Evolutionary conservation across 2,329 filamentous ascomycete species (phyloP).

Genomic region (Fonsecaea erecta): DNA sequence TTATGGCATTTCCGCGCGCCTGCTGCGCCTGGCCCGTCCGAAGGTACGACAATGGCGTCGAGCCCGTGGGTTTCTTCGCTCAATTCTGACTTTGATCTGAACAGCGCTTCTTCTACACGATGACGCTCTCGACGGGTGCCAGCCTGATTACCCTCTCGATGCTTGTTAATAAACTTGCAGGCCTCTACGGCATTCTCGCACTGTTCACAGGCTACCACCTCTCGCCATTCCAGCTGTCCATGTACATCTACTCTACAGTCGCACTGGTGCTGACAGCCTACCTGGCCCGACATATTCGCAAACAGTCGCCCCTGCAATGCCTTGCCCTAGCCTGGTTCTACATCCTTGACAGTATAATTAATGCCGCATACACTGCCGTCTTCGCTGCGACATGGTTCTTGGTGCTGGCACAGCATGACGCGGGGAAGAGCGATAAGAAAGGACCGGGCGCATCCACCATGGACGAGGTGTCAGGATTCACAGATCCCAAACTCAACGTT

Average conservation of each 20-base stretch:
- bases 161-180: conserved; percentile 89
- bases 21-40: conserved; percentile 57
- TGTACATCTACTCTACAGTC: conserved; percentile 85
- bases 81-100: conserved; percentile 11
- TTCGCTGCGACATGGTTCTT: conserved; percentile 89
- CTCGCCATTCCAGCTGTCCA: conserved; percentile 80
- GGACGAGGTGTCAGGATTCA: conserved; percentile 68
- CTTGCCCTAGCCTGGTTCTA: conserved; percentile 85
- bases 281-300: conserved; percentile 79
- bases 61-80: not conserved
- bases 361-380: conserved; percentile 77
- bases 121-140: conserved; percentile 83
- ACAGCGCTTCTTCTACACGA: conserved; percentile 81
- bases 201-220: conserved; percentile 85
- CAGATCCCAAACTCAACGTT: conserved; percentile 65
- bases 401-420: conserved; percentile 65
- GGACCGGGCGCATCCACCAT: conserved; percentile 62
- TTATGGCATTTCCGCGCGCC: conserved; percentile 43
- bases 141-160: conserved; percentile 83
- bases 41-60: conserved; percentile 43
- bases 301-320: conserved; percentile 76
- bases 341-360: conserved; percentile 78
- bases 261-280: conserved; percentile 70
- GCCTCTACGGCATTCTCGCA: conserved; percentile 86
- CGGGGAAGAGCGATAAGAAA: conserved; percentile 47